Evolutionary conservation across 164 flowering plant genomes (phyloP).

Genomic region (Sedum album): DNA sequence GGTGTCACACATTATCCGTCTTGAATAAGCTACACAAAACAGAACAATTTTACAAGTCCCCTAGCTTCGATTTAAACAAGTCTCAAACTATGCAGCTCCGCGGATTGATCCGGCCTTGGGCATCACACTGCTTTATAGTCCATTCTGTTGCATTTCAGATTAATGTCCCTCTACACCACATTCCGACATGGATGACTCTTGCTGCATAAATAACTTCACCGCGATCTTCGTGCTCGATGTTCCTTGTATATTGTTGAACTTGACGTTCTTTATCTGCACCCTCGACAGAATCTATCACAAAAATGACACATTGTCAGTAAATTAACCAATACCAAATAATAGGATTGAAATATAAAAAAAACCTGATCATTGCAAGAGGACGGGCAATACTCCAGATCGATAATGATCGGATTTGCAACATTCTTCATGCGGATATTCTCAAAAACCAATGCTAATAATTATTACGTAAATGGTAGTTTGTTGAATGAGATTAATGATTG

Average conservation of each 20-base stretch:
- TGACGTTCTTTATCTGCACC: no score
- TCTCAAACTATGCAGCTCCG: not conserved
- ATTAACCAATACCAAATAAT: no score
- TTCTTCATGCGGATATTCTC: constrained; percentile 17
- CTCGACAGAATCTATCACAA: not conserved
- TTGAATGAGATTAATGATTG: no score
- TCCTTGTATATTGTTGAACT: no score
- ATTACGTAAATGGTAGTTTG: no score
- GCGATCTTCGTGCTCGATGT: no score
- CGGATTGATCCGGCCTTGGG: not conserved
- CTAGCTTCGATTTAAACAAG: not conserved
- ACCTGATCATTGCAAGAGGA: constrained; percentile 11
- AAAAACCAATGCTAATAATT: constrained; percentile 2
- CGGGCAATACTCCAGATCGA: constrained; percentile 27
- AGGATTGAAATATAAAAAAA: not conserved
- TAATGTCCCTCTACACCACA: constrained; percentile 8
- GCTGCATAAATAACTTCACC: constrained; percentile 10
- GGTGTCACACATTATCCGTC: not conserved
- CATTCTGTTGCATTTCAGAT: not conserved
- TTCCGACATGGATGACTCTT: constrained; percentile 7
- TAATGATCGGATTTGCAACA: constrained; percentile 23
- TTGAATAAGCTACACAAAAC: not conserved
- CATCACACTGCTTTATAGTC: not conserved
- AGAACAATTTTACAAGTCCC: not conserved
- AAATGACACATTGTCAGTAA: no score